Percentiles rank a stretch among this genome's conserved stretches.
Conservation (phyloP, 495 filamentous ascomycete genomes). For the Xylaria intraflava region DNA sequence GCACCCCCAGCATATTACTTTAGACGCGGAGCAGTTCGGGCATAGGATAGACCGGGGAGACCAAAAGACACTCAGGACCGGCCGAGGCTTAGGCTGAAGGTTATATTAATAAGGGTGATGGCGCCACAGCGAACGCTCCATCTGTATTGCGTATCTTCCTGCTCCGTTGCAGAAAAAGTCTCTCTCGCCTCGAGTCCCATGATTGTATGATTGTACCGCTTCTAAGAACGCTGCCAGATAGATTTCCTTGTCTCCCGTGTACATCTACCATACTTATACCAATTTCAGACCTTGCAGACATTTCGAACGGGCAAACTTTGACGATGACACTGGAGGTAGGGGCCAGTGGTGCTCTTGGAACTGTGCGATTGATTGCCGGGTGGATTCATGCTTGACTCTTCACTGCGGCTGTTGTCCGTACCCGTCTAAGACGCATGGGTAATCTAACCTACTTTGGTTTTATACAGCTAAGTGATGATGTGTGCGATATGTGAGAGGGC, state of each 20-base stretch:
- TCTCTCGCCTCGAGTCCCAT: constrained; percentile 5
- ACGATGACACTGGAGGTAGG: not conserved
- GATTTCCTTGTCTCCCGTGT: constrained; percentile 38
- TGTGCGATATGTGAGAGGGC: too few species aligned
- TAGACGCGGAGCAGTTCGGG: constrained; percentile 4
- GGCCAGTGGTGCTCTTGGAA: not conserved
- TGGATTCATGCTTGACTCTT: not conserved
- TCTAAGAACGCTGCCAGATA: constrained; percentile 31
- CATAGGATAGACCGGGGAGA: constrained; percentile 9
- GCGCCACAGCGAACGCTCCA: not conserved
- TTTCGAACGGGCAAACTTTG: not conserved
- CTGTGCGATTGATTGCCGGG: not conserved
- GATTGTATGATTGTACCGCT: constrained; percentile 34
- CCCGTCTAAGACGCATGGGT: not conserved
- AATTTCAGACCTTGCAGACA: constrained; percentile 6
- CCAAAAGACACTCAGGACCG: constrained; percentile 8
- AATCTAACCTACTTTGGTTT: not conserved
- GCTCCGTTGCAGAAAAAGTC: constrained; percentile 2
- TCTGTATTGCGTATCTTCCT: constrained; percentile 4
- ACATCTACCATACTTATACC: constrained; percentile 35
- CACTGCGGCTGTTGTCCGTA: not conserved
- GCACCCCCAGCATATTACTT: not conserved
- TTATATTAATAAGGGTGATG: constrained; percentile 1
- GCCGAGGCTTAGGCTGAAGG: constrained; percentile 3
- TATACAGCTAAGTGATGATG: too few species aligned